Conservation (phyloP, 768 basidiomycete species). For the Amanita inopinata region DNA sequence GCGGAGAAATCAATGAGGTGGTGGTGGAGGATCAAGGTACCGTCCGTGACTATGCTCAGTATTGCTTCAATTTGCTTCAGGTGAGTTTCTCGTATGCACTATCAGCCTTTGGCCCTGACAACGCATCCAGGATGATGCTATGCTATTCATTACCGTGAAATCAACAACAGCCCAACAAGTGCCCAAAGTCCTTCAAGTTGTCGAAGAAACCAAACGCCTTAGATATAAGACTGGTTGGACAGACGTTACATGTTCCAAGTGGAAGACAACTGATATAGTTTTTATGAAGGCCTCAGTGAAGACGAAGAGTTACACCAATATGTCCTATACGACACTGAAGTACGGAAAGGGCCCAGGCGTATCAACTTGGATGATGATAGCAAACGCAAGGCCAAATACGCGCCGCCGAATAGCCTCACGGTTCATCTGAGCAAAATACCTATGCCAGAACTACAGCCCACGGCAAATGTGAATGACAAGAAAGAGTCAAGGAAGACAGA, state of each 20-base stretch:
- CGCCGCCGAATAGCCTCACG: conserved; percentile 56
- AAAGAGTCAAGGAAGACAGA: conserved; percentile 31
- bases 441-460: conserved; percentile 75
- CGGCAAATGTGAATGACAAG: conserved; percentile 20
- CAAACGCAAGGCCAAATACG: conserved; percentile 37
- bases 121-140: conserved; percentile 54
- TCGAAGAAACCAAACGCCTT: conserved; percentile 71
- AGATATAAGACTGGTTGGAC: conserved; percentile 60
- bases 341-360: conserved; percentile 46
- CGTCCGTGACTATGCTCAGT: conserved; percentile 57
- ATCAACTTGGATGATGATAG: conserved; percentile 63
- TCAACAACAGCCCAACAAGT: conserved; percentile 56
- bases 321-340: conserved; percentile 53
- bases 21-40: conserved; percentile 56
- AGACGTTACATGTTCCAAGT: background rate
- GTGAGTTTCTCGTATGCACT: conserved; percentile 24
- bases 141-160: conserved; percentile 70
- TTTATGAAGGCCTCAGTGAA: conserved; percentile 31
- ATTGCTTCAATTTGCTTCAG: conserved; percentile 54
- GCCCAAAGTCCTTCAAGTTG: conserved; percentile 70
- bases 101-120: too few relatives aligned
- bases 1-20: conserved; percentile 70
- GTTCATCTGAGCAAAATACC: conserved; percentile 81
- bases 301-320: conserved; percentile 67
- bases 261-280: conserved; percentile 3